Evolutionary conservation across 768 basidiomycete species (phyloP).

Genomic region (Trametes villosa): DNA sequence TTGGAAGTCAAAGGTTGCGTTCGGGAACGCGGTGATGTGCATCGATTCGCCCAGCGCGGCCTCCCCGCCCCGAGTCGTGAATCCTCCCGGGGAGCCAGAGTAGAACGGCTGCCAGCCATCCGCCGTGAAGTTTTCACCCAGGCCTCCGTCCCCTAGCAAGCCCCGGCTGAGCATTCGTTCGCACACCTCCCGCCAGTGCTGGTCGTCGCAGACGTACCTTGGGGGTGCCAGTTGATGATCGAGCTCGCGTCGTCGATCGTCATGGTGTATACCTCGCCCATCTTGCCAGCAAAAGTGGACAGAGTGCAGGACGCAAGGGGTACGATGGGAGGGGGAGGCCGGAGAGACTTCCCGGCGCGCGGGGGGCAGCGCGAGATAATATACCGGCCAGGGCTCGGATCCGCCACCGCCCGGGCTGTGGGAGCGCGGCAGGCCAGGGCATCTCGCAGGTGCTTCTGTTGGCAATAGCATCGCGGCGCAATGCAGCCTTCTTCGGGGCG

Average conservation of each 20-base stretch:
- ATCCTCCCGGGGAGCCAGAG: constrained; percentile 10
- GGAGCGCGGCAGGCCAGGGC: no score
- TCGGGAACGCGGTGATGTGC: constrained; percentile 28
- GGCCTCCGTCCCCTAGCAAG: constrained; percentile 23
- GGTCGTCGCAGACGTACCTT: constrained; percentile 21
- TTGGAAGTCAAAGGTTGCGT: constrained; percentile 30
- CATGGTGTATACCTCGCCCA: constrained; percentile 21
- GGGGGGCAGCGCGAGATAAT: no score
- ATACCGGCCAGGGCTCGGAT: no score
- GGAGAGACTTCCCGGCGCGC: neutral
- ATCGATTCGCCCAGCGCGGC: constrained; percentile 14
- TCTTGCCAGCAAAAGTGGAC: neutral
- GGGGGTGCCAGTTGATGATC: constrained; percentile 24
- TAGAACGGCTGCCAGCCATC: constrained; percentile 28
- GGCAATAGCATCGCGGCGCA: no score
- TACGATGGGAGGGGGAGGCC: neutral
- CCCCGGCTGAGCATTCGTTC: neutral
- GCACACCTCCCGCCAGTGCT: no score
- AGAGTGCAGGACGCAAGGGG: neutral
- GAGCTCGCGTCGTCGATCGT: constrained; percentile 32
- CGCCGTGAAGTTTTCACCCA: constrained; percentile 11
- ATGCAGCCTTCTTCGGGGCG: no score
- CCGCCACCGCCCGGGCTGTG: no score
- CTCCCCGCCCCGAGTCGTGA: constrained; percentile 13
- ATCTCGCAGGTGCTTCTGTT: no score